A percentile compares a stretch with the other conserved stretches of the same genome.
phyloP scores from a whole-genome alignment of 345 rosid genomes.

The Noccaea caerulescens region DNA sequence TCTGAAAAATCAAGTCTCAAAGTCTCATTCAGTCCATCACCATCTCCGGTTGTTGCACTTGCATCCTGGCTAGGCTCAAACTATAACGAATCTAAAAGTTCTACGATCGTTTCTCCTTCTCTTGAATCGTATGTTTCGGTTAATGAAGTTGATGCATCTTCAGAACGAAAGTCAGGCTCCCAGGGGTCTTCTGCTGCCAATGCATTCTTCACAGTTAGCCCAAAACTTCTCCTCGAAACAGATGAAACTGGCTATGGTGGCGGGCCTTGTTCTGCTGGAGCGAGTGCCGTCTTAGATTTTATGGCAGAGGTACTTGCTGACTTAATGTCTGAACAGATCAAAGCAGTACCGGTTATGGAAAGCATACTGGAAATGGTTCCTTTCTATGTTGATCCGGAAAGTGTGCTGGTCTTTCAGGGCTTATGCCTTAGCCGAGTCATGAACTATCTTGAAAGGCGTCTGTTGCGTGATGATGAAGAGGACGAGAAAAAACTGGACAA shows the following conservation, averaged over 20 bases:
- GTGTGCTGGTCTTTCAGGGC: constrained; percentile 91
- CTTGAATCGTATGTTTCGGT: constrained; percentile 65
- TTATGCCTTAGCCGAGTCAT: constrained; percentile 88
- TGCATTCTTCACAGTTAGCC: constrained; percentile 59
- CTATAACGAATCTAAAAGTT: constrained; percentile 60
- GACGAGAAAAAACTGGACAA: constrained; percentile 90
- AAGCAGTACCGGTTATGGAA: constrained; percentile 79
- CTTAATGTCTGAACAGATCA: constrained; percentile 85
- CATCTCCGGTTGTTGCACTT: constrained; percentile 76
- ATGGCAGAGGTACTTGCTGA: constrained; percentile 97
- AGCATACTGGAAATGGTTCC: constrained; percentile 89
- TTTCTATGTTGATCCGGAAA: constrained; percentile 85
- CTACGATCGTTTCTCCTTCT: constrained; percentile 59
- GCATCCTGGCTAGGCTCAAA: constrained; percentile 82
- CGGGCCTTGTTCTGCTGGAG: constrained; percentile 99
- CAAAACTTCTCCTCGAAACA: constrained; percentile 76
- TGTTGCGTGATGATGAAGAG: constrained; percentile 98
- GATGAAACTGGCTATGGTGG: constrained; percentile 99
- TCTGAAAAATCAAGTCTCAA: constrained; percentile 81
- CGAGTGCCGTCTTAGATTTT: constrained; percentile 93
- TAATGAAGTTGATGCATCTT: constrained; percentile 71
- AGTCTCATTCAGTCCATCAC: constrained; percentile 57
- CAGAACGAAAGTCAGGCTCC: constrained; percentile 66
- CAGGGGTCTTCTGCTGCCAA: constrained; percentile 62
- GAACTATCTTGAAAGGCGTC: constrained; percentile 97